phyloP scores from a whole-genome alignment of 148 eudicot genomes.

The Rheum nobile region DNA sequence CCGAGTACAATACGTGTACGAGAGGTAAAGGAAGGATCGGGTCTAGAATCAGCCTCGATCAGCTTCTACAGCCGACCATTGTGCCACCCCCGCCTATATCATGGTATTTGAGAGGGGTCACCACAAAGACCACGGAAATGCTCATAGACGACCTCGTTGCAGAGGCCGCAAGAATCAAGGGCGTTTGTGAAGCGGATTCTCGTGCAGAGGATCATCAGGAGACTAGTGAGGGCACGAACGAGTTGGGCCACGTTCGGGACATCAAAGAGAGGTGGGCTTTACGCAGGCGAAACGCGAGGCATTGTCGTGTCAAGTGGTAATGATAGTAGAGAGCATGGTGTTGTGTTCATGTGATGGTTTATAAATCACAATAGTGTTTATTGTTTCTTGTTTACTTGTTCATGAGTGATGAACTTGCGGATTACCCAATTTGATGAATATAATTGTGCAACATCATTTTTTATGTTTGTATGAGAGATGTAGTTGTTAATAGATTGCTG shows the following conservation, averaged over 20 bases:
- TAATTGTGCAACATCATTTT: not conserved
- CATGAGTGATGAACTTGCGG: not conserved
- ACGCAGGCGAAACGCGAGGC: conserved; percentile 40
- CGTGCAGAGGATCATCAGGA: conserved; percentile 10
- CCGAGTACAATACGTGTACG: conserved; percentile 50
- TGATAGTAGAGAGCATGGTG: not conserved
- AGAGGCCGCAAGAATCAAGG: conserved; percentile 64
- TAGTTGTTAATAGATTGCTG: not conserved
- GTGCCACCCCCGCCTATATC: conserved; percentile 96
- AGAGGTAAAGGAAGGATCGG: conserved; percentile 76
- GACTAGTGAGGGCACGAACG: conserved; percentile 7
- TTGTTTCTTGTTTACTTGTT: not conserved
- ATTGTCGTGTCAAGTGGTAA: conserved; percentile 15
- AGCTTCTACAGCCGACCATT: conserved; percentile 66
- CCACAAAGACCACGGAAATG: conserved; percentile 72
- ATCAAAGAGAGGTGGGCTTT: conserved; percentile 81
- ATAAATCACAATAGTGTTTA: not conserved
- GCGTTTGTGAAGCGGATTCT: conserved; percentile 12
- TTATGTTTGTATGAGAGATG: not conserved
- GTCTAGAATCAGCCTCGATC: conserved; percentile 67
- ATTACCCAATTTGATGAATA: not conserved
- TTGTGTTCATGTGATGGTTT: not conserved
- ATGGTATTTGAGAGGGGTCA: conserved; percentile 90
- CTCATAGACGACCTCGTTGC: conserved; percentile 53
- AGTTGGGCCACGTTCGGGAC: conserved; percentile 19